Evolutionary conservation across 257 asterid genomes (phyloP).

Genomic region (Craterostigma plantagineum): DNA sequence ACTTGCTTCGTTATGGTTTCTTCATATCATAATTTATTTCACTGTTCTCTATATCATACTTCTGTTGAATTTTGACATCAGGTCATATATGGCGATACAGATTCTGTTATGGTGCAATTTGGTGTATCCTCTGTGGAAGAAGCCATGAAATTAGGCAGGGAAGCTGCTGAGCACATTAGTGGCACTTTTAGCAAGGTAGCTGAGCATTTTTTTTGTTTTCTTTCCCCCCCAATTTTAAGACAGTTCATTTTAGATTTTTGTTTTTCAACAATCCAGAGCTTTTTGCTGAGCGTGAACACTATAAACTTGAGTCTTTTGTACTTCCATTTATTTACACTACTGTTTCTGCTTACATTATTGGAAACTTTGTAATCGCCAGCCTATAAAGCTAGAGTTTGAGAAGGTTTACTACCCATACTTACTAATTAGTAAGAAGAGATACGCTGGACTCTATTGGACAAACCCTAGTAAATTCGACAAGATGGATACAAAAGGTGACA

Average conservation of each 20-base stretch:
- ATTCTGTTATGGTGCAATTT: slow-evolving; percentile 98
- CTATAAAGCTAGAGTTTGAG: slow-evolving; percentile 92
- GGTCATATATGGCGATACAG: slow-evolving; percentile 99
- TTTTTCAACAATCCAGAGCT: no score
- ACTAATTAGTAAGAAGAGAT: slow-evolving; percentile 95
- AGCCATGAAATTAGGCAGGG: slow-evolving; percentile 91
- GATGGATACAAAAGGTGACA: slow-evolving; percentile 94
- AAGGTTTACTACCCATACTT: slow-evolving; percentile 89
- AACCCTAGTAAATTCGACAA: slow-evolving; percentile 84
- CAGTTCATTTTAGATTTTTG: no score
- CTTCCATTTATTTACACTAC: not conserved
- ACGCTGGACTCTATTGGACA: slow-evolving; percentile 98
- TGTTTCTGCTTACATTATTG: no score
- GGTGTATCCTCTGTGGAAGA: slow-evolving; percentile 81
- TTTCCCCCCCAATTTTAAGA: no score
- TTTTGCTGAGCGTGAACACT: no score
- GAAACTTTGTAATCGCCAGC: slow-evolving; percentile 26
- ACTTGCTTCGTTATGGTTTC: not conserved
- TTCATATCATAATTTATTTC: not conserved
- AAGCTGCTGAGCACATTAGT: slow-evolving; percentile 88
- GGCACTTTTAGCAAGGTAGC: slow-evolving; percentile 72
- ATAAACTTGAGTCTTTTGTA: not conserved
- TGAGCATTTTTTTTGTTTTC: slow-evolving; percentile 1
- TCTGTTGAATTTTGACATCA: slow-evolving; percentile 10
- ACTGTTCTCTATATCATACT: not conserved